Conservation (phyloP, 2,329 filamentous ascomycete species). For the Ceratocystis harringtonii region DNA sequence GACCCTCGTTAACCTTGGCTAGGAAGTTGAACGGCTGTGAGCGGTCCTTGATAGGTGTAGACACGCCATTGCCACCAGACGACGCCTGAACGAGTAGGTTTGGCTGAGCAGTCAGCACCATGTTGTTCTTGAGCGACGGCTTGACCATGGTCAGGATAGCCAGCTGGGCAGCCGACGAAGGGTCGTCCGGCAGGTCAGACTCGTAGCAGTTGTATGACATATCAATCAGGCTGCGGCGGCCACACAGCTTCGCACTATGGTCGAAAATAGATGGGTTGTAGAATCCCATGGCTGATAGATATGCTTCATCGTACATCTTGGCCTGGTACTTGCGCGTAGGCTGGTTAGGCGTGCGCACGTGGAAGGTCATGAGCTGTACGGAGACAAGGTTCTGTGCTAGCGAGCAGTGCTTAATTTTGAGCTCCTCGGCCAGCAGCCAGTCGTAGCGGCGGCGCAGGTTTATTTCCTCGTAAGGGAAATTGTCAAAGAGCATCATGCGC, state of each 20-base stretch:
- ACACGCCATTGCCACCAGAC: slow-evolving; percentile 28
- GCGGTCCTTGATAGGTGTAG: slow-evolving; percentile 48
- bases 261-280: slow-evolving; percentile 84
- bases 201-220: slow-evolving; percentile 92
- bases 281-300: slow-evolving; percentile 88
- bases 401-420: slow-evolving; percentile 86
- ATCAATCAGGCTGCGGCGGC: slow-evolving; percentile 66
- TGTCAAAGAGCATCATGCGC: slow-evolving; percentile 95
- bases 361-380: slow-evolving; percentile 78
- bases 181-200: slow-evolving; percentile 72
- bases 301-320: slow-evolving; percentile 93
- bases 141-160: slow-evolving; percentile 46
- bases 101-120: slow-evolving; percentile 22
- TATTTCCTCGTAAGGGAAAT: slow-evolving; percentile 90
- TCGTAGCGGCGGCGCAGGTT: slow-evolving; percentile 83
- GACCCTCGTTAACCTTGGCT: slow-evolving; percentile 49
- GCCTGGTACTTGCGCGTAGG: slow-evolving; percentile 87
- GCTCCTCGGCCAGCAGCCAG: slow-evolving; percentile 81
- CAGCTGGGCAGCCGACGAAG: slow-evolving; percentile 68
- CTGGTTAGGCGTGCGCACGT: slow-evolving; percentile 74
- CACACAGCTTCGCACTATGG: slow-evolving; percentile 60
- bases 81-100: slow-evolving; percentile 31
- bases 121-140: slow-evolving; percentile 36
- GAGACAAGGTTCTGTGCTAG: slow-evolving; percentile 82
- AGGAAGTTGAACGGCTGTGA: slow-evolving; percentile 55